Base-by-base conservation (phyloP, 2,329 filamentous ascomycete genomes). In the Lachnellula cervina region DNA sequence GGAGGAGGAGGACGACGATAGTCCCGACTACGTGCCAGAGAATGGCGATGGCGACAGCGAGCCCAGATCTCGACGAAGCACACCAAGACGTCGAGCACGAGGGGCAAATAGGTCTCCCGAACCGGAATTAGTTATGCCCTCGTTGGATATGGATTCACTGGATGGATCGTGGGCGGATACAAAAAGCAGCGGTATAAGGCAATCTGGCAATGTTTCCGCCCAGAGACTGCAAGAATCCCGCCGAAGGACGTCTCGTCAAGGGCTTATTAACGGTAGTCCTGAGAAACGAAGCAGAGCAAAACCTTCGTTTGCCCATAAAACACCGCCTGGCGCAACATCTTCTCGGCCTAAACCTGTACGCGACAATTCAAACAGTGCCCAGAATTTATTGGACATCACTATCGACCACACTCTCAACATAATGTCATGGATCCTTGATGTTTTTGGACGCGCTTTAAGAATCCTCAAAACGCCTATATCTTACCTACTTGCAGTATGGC, bases 381-480 rank as follows among this genome's bases (percentile, higher is more conserved):
- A 63, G 53, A 59, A 62, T 49, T 46, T 62, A 32, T 16, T 65
- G 13, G 64, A 69, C 16, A 49, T 61, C 28, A 45, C 59, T 38
- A 17, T 64, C 14, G 56, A 64, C 13, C 60, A 69, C 38, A 45
- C 50, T 9, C 50, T 37, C 0, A 49, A 43, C 9, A 65, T 68
- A 37, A 49, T 75, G 13, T 66, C 59, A 8, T 88, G 85, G 77
- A 56, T 74, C 3, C 59, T 81, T 2, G 81, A 81, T 32, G 74
- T 89, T 16, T 58, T 88, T 13, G 74, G 74, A 5, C 77, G 84
- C 52, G 80, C 84, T 2, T 76, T 90, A 49, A 75, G 77, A 17
- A 80, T 84, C 53, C 73, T 84, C 3, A 86, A 88, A 69, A 83
- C 81, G 45, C 78, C 88, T 0, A 72, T 90, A 23, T 83, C 82